Percentiles rank a stretch among this genome's conserved stretches.
Conservation (phyloP, 2,329 filamentous ascomycete genomes). For the Hymenotorrendiella dingleyae region DNA sequence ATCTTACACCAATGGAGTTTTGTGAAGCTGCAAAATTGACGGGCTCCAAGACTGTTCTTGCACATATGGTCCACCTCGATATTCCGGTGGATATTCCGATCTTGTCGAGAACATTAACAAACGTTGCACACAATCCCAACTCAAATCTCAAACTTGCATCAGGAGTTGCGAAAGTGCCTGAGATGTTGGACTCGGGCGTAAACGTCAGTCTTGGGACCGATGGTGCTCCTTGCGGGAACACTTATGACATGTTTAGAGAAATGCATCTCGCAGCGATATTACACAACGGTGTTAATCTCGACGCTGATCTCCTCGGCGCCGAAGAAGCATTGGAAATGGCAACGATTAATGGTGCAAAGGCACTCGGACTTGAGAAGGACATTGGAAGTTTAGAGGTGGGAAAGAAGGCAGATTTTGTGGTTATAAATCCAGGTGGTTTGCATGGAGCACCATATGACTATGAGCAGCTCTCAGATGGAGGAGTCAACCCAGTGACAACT, state of each 20-base stretch:
- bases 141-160: conserved; percentile 48
- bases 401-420: conserved; percentile 51
- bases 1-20: conserved; percentile 39
- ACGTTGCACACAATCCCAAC: conserved; percentile 45
- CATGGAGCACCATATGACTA: conserved; percentile 34
- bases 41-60: conserved; percentile 40
- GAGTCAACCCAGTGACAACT: conserved; percentile 34
- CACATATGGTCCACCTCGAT: conserved; percentile 47
- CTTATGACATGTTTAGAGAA: conserved; percentile 46
- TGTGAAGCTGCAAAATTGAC: conserved; percentile 34
- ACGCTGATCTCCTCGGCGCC: conserved; percentile 39
- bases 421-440: conserved; percentile 34
- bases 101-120: conserved; percentile 35
- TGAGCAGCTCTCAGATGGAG: conserved; percentile 26
- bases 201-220: conserved; percentile 47
- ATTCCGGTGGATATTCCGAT: conserved; percentile 35
- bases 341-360: conserved; percentile 44
- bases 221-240: conserved; percentile 47
- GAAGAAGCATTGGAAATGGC: conserved; percentile 45
- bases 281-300: conserved; percentile 38
- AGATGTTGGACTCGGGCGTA: conserved; percentile 37
- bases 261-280: conserved; percentile 46
- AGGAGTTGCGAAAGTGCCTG: conserved; percentile 42
- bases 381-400: conserved; percentile 48
- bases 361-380: conserved; percentile 44